A percentile compares a stretch with the other conserved stretches of the same genome.
Conservation (phyloP, 2,329 filamentous ascomycete species). For the Fusarium virguliforme region DNA sequence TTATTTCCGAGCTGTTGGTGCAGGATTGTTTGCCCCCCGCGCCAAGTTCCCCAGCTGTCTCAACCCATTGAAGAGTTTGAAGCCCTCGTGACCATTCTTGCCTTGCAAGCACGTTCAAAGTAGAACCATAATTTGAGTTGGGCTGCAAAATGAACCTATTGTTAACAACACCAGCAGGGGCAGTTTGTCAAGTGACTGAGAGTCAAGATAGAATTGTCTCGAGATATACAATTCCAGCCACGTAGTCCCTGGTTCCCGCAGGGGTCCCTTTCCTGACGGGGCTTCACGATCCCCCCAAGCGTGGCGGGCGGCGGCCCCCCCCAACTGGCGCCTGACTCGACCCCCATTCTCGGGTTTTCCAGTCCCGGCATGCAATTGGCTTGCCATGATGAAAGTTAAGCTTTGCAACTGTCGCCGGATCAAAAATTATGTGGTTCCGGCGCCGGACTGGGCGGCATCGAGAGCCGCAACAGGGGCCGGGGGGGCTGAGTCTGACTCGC, state of each 20-base stretch:
- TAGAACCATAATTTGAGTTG: neutral
- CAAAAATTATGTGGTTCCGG: neutral
- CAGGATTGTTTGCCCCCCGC: neutral
- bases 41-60: neutral
- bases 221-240: constrained; percentile 1
- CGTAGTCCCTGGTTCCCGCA: constrained; percentile 1
- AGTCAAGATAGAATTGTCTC: constrained; percentile 2
- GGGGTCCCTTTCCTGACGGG: constrained; percentile 2
- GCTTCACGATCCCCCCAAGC: constrained; percentile 1
- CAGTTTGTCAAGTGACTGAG: neutral
- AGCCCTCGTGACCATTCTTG: neutral
- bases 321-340: constrained; percentile 6
- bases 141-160: neutral
- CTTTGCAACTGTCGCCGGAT: constrained; percentile 3
- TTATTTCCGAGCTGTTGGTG: neutral
- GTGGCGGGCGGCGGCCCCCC: neutral
- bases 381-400: neutral
- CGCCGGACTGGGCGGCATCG: neutral
- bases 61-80: neutral
- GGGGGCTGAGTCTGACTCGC: neutral
- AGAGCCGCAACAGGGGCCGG: constrained; percentile 5
- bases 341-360: neutral
- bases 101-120: neutral
- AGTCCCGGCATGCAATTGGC: neutral
- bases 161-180: neutral